These are phyloP conservation scores for Byssochlamys sp. DNA, from an alignment of 2,329 filamentous ascomycete genomes.

Conservation along the genomic window DNA sequence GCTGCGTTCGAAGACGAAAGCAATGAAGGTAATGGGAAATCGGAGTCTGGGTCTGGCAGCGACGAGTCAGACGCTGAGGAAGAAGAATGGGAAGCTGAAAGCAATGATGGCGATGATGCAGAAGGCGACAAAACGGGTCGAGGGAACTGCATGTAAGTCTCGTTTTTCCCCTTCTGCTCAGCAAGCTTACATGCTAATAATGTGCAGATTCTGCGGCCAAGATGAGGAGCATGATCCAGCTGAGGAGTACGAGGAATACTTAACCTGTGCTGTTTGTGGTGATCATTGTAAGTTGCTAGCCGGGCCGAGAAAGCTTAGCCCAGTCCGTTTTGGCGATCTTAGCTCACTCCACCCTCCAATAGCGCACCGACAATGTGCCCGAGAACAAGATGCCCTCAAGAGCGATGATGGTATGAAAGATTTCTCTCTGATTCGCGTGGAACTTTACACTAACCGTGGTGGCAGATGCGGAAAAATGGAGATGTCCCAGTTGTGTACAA, in stretches of 20 bases:
- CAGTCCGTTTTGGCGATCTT: slow-evolving; percentile 13
- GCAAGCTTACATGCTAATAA: slow-evolving; percentile 18
- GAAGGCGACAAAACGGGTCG: slow-evolving; percentile 40
- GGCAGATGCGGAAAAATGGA: slow-evolving; percentile 51
- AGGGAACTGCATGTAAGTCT: slow-evolving; percentile 54
- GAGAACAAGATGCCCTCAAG: slow-evolving; percentile 55
- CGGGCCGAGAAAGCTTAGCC: slow-evolving; percentile 21
- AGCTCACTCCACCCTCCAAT: slow-evolving; percentile 38
- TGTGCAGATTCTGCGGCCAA: slow-evolving; percentile 64
- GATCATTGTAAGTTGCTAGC: slow-evolving; percentile 61
- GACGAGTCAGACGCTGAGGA: slow-evolving; percentile 50
- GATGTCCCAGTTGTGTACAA: slow-evolving; percentile 49
- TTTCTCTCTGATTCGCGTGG: slow-evolving; percentile 2
- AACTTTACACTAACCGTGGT: slow-evolving; percentile 36
- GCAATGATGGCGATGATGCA: slow-evolving; percentile 37
- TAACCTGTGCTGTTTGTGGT: slow-evolving; percentile 67
- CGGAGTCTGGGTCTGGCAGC: slow-evolving; percentile 34
- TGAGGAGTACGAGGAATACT: slow-evolving; percentile 69
- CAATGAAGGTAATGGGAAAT: slow-evolving; percentile 32
- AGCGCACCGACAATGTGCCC: slow-evolving; percentile 89
- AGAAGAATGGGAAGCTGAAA: slow-evolving; percentile 41
- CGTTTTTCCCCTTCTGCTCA: slow-evolving; percentile 15
- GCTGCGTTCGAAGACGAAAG: slow-evolving; percentile 34
- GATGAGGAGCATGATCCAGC: slow-evolving; percentile 74
- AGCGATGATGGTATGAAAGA: slow-evolving; percentile 52